Evolutionary conservation across 2,329 filamentous ascomycete species (phyloP).

Genomic region (Aspergillus hortae): DNA sequence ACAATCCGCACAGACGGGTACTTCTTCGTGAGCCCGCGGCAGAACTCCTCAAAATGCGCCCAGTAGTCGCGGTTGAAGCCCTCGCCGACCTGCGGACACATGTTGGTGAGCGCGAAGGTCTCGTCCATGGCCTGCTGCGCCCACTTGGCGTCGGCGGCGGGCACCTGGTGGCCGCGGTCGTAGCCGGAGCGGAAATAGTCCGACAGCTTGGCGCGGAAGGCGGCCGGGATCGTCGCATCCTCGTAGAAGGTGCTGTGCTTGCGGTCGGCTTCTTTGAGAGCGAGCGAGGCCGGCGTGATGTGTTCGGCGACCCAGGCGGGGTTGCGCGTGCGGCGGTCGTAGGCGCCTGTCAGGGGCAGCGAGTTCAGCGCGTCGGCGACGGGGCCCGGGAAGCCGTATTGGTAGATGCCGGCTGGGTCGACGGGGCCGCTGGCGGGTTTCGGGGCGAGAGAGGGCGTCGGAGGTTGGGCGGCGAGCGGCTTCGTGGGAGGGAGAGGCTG

Average conservation of each 20-base stretch:
- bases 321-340: slow-evolving; percentile 86
- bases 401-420: slow-evolving; percentile 71
- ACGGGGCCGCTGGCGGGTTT: slow-evolving; percentile 48
- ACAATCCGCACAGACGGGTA: slow-evolving; percentile 90
- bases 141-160: slow-evolving; percentile 95
- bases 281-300: slow-evolving; percentile 84
- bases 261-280: slow-evolving; percentile 72
- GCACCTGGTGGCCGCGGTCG: slow-evolving; percentile 94
- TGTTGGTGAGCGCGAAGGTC: slow-evolving; percentile 90
- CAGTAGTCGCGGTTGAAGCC: slow-evolving; percentile 99
- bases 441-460: slow-evolving; percentile 27
- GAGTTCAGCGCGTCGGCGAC: slow-evolving; percentile 76
- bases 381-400: slow-evolving; percentile 90
- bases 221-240: slow-evolving; percentile 72
- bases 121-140: slow-evolving; percentile 90
- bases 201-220: slow-evolving; percentile 84
- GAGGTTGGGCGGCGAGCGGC: slow-evolving; percentile 38
- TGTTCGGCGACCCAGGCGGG: slow-evolving; percentile 95
- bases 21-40: slow-evolving; percentile 70
- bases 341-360: slow-evolving; percentile 76
- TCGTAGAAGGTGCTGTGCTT: slow-evolving; percentile 80
- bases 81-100: slow-evolving; percentile 97
- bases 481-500: slow-evolving; percentile 17
- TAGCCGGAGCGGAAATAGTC: slow-evolving; percentile 96
- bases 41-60: slow-evolving; percentile 98